phyloP scores from a whole-genome alignment of 1,284 basidiomycete species.

The Cryptococcus sp. region DNA sequence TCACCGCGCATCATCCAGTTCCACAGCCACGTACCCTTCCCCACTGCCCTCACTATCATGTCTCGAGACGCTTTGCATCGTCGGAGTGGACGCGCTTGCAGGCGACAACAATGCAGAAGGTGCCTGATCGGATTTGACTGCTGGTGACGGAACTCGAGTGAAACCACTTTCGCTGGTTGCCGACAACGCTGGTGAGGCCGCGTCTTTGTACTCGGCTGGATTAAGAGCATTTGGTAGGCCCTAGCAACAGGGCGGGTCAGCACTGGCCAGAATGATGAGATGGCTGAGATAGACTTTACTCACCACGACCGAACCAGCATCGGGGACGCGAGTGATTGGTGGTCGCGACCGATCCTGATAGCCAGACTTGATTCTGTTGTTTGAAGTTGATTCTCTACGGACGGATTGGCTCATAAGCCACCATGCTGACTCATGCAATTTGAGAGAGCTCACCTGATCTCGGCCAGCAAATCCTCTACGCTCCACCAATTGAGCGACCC shows the following conservation, averaged over 20 bases:
- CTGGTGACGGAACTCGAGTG: too few species aligned
- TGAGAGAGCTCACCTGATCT: conserved; percentile 41
- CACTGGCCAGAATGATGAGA: not conserved
- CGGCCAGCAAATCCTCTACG: conserved; percentile 50
- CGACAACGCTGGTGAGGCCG: not conserved
- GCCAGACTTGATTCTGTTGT: conserved; percentile 51
- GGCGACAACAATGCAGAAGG: too few species aligned
- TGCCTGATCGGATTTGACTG: too few species aligned
- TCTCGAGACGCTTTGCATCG: too few species aligned
- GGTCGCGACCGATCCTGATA: conserved; percentile 36
- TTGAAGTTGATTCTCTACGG: conserved; percentile 46
- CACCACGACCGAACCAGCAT: conserved; percentile 42
- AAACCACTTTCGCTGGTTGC: too few species aligned
- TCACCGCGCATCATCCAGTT: conserved; percentile 9
- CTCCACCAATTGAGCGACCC: conserved; percentile 49
- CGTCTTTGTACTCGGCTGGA: conserved; percentile 20
- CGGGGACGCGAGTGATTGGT: conserved; percentile 45
- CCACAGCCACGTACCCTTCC: conserved; percentile 22
- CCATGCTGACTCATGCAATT: not conserved
- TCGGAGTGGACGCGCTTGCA: too few species aligned
- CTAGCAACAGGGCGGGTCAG: conserved; percentile 12
- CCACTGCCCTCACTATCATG: not conserved
- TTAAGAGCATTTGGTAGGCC: conserved; percentile 40
- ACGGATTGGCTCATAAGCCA: not conserved
- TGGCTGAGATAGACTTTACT: conserved; percentile 6